Percentiles rank a stretch among this genome's conserved stretches.
phyloP scores from a whole-genome alignment of 202 grass and related monocot genomes.

The Brachypodium distachyon region DNA sequence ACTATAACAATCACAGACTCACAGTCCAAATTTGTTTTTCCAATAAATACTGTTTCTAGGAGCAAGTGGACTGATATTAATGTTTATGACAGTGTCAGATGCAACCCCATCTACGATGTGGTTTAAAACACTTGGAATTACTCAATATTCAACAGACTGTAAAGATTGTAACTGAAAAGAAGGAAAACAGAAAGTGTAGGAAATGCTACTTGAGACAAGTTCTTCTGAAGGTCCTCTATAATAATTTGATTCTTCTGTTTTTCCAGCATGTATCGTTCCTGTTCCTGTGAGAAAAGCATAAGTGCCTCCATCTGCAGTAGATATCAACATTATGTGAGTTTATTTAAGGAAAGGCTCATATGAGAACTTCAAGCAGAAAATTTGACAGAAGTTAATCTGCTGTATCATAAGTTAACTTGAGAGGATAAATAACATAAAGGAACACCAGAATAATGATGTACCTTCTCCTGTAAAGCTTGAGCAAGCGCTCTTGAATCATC shows the following conservation, averaged over 20 bases:
- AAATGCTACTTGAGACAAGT: constrained; percentile 73
- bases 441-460: constrained; percentile 3
- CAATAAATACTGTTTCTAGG: background rate
- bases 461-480: constrained; percentile 97
- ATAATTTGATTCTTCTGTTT: constrained; percentile 62
- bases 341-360: background rate
- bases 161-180: constrained; percentile 11
- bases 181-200: background rate
- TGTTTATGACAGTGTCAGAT: background rate
- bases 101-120: background rate
- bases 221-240: constrained; percentile 75
- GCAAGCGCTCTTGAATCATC: constrained; percentile 55
- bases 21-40: constrained; percentile 8
- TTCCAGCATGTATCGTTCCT: constrained; percentile 84
- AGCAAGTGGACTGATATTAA: background rate
- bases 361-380: constrained; percentile 2
- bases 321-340: constrained; percentile 22
- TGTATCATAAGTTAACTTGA: background rate
- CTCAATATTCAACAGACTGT: background rate
- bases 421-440: background rate
- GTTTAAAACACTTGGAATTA: background rate
- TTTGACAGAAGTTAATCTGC: background rate
- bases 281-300: constrained; percentile 92
- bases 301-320: constrained; percentile 65
- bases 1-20: background rate